Percentiles rank a stretch among this genome's conserved stretches.
phyloP scores from a whole-genome alignment of 805 yeast species.

The Hemisphaericaspora nanyangensis region DNA sequence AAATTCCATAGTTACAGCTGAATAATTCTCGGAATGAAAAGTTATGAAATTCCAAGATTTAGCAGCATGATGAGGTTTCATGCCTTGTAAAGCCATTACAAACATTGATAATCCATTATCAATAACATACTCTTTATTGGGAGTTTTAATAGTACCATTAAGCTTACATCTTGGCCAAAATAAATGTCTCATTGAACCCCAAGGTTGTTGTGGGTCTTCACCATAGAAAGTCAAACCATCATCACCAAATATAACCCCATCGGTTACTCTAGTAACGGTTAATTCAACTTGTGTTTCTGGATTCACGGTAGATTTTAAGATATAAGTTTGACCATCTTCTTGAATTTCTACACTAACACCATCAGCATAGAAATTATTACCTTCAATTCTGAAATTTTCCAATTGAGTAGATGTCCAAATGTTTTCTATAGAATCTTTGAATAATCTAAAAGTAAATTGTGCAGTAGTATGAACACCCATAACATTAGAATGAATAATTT shows the following conservation, averaged over 20 bases:
- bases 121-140: slow-evolving; percentile 19
- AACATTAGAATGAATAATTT: slow-evolving; percentile 88
- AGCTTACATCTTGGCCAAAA: slow-evolving; percentile 92
- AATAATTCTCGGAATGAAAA: slow-evolving; percentile 71
- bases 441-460: slow-evolving; percentile 87
- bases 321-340: slow-evolving; percentile 46
- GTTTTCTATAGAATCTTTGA: slow-evolving; percentile 40
- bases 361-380: slow-evolving; percentile 77
- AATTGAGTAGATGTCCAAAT: slow-evolving; percentile 92
- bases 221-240: slow-evolving; percentile 89
- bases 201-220: slow-evolving; percentile 75
- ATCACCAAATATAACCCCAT: slow-evolving; percentile 85
- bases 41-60: slow-evolving; percentile 92
- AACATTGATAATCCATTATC: slow-evolving; percentile 64
- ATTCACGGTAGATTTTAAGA: slow-evolving; percentile 60
- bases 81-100: slow-evolving; percentile 96
- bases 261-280: slow-evolving; percentile 53
- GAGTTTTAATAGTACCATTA: slow-evolving; percentile 57
- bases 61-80: slow-evolving; percentile 99
- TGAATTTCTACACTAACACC: slow-evolving; percentile 61
- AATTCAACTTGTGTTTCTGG: slow-evolving; percentile 71
- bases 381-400: slow-evolving; percentile 70
- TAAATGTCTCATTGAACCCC: slow-evolving; percentile 96
- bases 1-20: slow-evolving; percentile 91
- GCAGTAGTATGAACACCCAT: slow-evolving; percentile 87